These are phyloP conservation scores for Aspergillus jensenii DNA, from an alignment of 2,329 filamentous ascomycete genomes.

Conservation along the genomic window DNA sequence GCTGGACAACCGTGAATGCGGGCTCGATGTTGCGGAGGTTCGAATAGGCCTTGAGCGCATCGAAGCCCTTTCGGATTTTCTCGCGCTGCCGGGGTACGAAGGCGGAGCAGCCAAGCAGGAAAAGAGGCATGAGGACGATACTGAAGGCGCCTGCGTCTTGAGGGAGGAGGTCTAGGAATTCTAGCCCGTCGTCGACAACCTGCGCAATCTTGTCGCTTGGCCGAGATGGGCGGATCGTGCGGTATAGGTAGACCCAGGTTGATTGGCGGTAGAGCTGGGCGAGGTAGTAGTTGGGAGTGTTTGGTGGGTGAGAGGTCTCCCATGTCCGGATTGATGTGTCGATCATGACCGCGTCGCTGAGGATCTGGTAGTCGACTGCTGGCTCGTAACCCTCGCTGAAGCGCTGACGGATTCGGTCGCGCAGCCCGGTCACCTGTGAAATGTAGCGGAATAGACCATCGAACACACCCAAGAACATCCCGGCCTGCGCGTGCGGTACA, in stretches of 20 bases:
- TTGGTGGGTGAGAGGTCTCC: constrained; percentile 60
- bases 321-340: constrained; percentile 73
- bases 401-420: constrained; percentile 70
- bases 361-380: constrained; percentile 68
- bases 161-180: constrained; percentile 57
- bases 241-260: constrained; percentile 64
- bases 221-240: constrained; percentile 59
- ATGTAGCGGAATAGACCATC: constrained; percentile 80
- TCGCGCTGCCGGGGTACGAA: constrained; percentile 56
- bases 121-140: constrained; percentile 61
- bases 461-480: constrained; percentile 72
- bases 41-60: constrained; percentile 55
- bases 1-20: constrained; percentile 56
- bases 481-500: constrained; percentile 56
- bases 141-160: constrained; percentile 56
- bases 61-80: constrained; percentile 56
- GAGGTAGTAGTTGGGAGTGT: constrained; percentile 55
- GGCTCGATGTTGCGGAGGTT: constrained; percentile 59
- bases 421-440: constrained; percentile 73
- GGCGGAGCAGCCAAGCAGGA: constrained; percentile 61
- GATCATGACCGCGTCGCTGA: constrained; percentile 73
- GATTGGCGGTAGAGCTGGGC: constrained; percentile 63
- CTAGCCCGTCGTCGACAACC: constrained; percentile 59
- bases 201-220: constrained; percentile 55
- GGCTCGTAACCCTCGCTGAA: constrained; percentile 64